Percentiles rank a stretch among this genome's conserved stretches.
Conservation (phyloP, 257 asterid species). For the Solanum raphanifolium region DNA sequence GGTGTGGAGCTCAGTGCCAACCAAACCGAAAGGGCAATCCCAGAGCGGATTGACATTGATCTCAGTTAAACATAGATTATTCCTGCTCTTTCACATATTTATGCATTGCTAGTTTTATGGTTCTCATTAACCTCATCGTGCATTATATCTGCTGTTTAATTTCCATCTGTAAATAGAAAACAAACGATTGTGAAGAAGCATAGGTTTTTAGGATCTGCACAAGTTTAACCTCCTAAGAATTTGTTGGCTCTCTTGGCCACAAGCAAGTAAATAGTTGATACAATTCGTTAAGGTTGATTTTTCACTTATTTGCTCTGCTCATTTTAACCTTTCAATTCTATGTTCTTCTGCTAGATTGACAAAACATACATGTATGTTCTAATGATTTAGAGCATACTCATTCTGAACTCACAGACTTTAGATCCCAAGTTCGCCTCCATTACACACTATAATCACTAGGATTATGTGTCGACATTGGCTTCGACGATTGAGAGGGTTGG, state of each 20-base stretch:
- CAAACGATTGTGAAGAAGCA: conserved; percentile 19
- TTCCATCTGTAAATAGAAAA: conserved; percentile 28
- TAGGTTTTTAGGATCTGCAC: conserved; percentile 17
- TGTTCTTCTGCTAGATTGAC: neutral
- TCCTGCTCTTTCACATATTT: neutral
- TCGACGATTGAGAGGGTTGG: neutral
- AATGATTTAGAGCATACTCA: neutral
- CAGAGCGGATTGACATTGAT: conserved; percentile 63
- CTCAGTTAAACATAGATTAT: conserved; percentile 35
- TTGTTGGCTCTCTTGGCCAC: conserved; percentile 5
- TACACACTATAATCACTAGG: neutral
- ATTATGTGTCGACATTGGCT: neutral
- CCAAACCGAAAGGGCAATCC: conserved; percentile 74
- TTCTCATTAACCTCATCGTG: neutral
- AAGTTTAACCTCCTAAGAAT: conserved; percentile 14
- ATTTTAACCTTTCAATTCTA: neutral
- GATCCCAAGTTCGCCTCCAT: neutral
- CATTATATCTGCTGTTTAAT: conserved; percentile 5
- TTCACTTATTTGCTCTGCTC: neutral
- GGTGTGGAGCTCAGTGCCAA: conserved; percentile 62
- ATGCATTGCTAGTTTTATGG: neutral
- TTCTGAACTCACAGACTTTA: neutral
- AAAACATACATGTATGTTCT: neutral
- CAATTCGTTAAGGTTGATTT: conserved; percentile 5
- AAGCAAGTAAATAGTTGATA: conserved; percentile 17